Percentiles rank a stretch among this genome's conserved stretches.
Evolutionary conservation across 2,329 filamentous ascomycete genomes (phyloP).

Genomic region (Trichoderma simmonsii): DNA sequence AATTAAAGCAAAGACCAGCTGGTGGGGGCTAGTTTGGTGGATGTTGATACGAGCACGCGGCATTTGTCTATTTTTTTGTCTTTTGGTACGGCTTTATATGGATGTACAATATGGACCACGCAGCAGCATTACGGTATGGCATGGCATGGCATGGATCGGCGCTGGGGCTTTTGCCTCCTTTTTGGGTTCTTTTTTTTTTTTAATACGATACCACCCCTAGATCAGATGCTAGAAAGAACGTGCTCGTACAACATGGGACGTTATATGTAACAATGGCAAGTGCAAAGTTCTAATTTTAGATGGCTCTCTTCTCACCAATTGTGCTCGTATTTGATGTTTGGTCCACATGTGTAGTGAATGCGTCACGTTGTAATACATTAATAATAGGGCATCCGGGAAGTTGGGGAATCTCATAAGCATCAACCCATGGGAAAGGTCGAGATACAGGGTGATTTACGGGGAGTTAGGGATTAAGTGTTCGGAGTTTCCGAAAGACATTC

Average conservation of each 20-base stretch:
- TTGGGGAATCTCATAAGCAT: not conserved
- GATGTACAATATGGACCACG: constrained; percentile 9
- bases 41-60: not conserved
- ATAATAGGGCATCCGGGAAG: not conserved
- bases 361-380: not conserved
- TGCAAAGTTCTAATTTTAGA: not conserved
- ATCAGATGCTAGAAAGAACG: constrained; percentile 11
- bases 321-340: not conserved
- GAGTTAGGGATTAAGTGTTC: not conserved
- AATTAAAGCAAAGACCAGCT: constrained; percentile 38
- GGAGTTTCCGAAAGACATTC: not conserved
- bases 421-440: not conserved
- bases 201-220: constrained; percentile 12
- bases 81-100: not conserved
- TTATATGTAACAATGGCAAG: not conserved
- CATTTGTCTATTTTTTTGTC: not conserved
- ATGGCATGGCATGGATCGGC: constrained; percentile 15
- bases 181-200: not conserved
- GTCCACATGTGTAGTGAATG: too few species aligned
- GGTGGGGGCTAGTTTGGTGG: constrained; percentile 24
- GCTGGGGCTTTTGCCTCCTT: constrained; percentile 1
- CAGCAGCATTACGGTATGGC: constrained; percentile 1
- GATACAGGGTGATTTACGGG: not conserved
- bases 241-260: not conserved
- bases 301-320: too few species aligned